Conservation (phyloP, 768 basidiomycete species). For the Cubamyces lactineus region DNA sequence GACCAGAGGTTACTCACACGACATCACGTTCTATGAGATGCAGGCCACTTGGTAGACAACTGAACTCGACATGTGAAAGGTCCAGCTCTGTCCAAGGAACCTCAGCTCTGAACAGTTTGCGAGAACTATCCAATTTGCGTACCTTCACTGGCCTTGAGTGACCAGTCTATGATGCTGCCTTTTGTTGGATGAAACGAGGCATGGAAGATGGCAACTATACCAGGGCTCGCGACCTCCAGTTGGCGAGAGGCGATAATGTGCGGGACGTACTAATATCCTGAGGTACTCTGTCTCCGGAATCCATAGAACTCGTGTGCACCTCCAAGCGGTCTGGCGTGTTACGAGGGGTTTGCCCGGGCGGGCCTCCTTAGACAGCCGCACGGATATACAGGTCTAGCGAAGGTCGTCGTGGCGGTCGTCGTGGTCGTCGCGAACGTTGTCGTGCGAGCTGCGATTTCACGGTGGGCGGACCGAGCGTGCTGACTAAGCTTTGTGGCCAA, state of each 20-base stretch:
- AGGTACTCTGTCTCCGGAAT: constrained; percentile 34
- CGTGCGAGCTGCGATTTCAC: not conserved
- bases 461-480: constrained; percentile 2
- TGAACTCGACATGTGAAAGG: constrained; percentile 78
- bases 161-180: constrained; percentile 83
- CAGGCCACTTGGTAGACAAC: constrained; percentile 77
- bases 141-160: constrained; percentile 71
- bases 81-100: constrained; percentile 52
- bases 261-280: constrained; percentile 56
- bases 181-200: constrained; percentile 83
- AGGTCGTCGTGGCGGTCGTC: constrained; percentile 6
- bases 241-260: not conserved
- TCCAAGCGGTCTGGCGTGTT: not conserved
- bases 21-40: constrained; percentile 81
- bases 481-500: constrained; percentile 5
- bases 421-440: constrained; percentile 20
- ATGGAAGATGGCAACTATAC: constrained; percentile 79
- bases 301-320: constrained; percentile 12
- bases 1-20: constrained; percentile 52
- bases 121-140: constrained; percentile 16
- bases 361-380: not conserved
- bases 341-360: not conserved
- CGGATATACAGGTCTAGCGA: not conserved
- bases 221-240: not conserved
- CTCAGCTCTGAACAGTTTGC: not conserved